Conservation (phyloP, 2,329 filamentous ascomycete genomes). For the Fusarium torulosum region DNA sequence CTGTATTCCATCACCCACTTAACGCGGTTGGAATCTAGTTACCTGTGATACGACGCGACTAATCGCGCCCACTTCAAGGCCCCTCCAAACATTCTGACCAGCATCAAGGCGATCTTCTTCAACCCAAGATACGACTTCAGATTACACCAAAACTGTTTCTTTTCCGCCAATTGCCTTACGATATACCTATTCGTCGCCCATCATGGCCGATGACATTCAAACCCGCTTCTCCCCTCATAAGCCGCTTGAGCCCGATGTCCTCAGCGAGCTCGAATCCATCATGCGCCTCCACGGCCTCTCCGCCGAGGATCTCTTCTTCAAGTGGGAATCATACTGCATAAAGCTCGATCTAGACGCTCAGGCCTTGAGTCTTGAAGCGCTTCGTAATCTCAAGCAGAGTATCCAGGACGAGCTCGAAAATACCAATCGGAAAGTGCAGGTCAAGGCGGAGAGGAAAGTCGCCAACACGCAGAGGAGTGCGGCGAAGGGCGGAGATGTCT, state of each 20-base stretch:
- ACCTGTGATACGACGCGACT: slow-evolving; percentile 38
- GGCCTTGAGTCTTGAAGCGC: slow-evolving; percentile 73
- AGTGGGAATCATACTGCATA: slow-evolving; percentile 98
- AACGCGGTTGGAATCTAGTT: slow-evolving; percentile 39
- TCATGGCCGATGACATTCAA: slow-evolving; percentile 55
- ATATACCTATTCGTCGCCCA: slow-evolving; percentile 31
- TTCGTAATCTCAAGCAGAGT: slow-evolving; percentile 85
- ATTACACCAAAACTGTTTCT: neutral
- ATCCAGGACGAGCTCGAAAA: slow-evolving; percentile 87
- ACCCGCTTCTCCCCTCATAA: slow-evolving; percentile 54
- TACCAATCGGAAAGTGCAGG: slow-evolving; percentile 74
- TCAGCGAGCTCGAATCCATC: slow-evolving; percentile 86
- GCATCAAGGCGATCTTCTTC: slow-evolving; percentile 22
- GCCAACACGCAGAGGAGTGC: slow-evolving; percentile 72
- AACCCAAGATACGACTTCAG: neutral
- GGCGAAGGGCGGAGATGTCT: slow-evolving; percentile 75
- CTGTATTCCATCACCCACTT: slow-evolving; percentile 32
- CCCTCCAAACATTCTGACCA: slow-evolving; percentile 36
- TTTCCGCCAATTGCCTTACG: neutral
- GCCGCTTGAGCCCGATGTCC: slow-evolving; percentile 79
- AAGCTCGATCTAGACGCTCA: slow-evolving; percentile 89
- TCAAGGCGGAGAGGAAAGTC: slow-evolving; percentile 72
- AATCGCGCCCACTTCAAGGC: slow-evolving; percentile 31
- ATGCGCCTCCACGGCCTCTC: slow-evolving; percentile 84
- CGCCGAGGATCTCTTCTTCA: slow-evolving; percentile 92